These are phyloP conservation scores for Asterochloris erici DNA, from an alignment of 139 green algal species.

Conservation along the genomic window DNA sequence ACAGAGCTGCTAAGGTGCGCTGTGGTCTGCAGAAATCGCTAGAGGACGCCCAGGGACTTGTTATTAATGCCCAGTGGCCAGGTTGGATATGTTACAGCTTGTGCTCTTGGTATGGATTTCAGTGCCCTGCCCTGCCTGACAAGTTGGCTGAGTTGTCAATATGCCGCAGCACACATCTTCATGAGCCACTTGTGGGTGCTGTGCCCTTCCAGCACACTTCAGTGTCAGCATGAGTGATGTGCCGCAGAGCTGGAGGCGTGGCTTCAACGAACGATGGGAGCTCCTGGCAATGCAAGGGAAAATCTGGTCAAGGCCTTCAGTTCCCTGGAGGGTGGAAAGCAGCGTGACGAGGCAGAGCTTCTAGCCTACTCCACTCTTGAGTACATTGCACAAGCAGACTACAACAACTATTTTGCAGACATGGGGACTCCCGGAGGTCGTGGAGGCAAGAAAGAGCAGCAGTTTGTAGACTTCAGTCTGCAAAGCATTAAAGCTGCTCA, in stretches of 20 bases:
- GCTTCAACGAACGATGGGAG: background rate
- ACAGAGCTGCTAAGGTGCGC: slow-evolving; percentile 1
- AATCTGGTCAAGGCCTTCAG: background rate
- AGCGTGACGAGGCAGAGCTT: slow-evolving; percentile 23
- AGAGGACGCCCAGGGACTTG: no score
- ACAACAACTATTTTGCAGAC: slow-evolving; percentile 44
- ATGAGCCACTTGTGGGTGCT: no score
- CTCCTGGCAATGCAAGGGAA: background rate
- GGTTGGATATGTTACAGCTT: background rate
- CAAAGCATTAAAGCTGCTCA: slow-evolving; percentile 19
- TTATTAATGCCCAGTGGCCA: no score
- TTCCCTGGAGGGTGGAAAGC: background rate
- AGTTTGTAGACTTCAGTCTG: slow-evolving; percentile 39
- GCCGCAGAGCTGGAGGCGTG: background rate
- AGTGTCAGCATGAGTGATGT: background rate
- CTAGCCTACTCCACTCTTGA: slow-evolving; percentile 29
- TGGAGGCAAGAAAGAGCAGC: slow-evolving; percentile 30
- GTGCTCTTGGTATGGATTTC: background rate
- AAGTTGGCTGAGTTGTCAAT: no score
- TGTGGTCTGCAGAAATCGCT: no score
- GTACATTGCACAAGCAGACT: slow-evolving; percentile 39
- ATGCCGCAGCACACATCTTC: no score
- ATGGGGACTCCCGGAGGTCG: slow-evolving; percentile 18
- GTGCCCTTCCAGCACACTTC: background rate
- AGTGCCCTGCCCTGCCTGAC: background rate